Evolutionary conservation across 192 early-diverging fungal species (phyloP).

Genomic region (Tieghemiomyces parasiticus): DNA sequence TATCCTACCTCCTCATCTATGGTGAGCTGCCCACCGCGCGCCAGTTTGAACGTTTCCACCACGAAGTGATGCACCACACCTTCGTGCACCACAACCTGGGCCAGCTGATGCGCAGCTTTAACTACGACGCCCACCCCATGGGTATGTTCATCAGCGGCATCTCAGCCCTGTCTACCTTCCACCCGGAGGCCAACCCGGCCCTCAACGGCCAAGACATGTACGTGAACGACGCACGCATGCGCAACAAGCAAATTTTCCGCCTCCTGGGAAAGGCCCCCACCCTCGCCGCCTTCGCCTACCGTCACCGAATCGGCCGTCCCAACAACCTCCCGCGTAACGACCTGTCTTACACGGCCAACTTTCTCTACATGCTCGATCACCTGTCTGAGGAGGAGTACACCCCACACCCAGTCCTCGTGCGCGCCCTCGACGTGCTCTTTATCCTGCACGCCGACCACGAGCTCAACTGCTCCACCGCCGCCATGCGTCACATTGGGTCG

Average conservation of each 20-base stretch:
- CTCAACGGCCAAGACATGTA: slow-evolving; percentile 32
- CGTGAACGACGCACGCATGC: slow-evolving; percentile 13
- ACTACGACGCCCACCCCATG: slow-evolving; percentile 50
- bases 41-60: slow-evolving; percentile 30
- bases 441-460: slow-evolving; percentile 43
- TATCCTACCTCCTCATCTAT: slow-evolving; percentile 49
- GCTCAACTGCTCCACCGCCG: slow-evolving; percentile 33
- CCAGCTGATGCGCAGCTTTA: slow-evolving; percentile 34
- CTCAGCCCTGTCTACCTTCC: slow-evolving; percentile 44
- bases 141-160: slow-evolving; percentile 46
- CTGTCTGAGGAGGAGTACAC: slow-evolving; percentile 39
- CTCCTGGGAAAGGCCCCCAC: slow-evolving; percentile 49
- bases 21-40: slow-evolving; percentile 33
- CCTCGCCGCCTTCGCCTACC: slow-evolving; percentile 40
- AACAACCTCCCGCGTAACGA: slow-evolving; percentile 25
- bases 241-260: slow-evolving; percentile 40
- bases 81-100: slow-evolving; percentile 41
- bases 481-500: slow-evolving; percentile 48
- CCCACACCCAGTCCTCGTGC: slow-evolving; percentile 37
- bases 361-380: slow-evolving; percentile 52
- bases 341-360: slow-evolving; percentile 44
- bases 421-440: slow-evolving; percentile 51
- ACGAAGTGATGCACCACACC: slow-evolving; percentile 36
- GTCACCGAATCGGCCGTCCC: slow-evolving; percentile 40
- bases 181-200: slow-evolving; percentile 54